Conservation (phyloP, 305 asterid species). For the Plantago coronopus region DNA sequence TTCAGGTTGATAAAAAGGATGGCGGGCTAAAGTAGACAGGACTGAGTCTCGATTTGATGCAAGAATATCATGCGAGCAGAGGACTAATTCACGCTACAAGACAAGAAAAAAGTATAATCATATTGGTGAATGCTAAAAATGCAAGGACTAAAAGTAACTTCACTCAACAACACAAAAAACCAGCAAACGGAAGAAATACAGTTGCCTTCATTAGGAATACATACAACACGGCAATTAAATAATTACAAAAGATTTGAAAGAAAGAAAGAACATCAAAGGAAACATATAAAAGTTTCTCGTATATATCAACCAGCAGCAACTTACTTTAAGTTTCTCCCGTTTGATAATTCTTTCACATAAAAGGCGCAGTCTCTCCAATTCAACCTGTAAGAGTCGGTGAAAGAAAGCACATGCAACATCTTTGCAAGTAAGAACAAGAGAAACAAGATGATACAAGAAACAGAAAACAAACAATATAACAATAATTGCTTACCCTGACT, state of each 20-base stretch:
- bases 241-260: too few relatives aligned
- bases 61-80: slow-evolving; percentile 80
- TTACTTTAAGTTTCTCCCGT: slow-evolving; percentile 93
- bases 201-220: too few relatives aligned
- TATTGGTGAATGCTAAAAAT: slow-evolving; percentile 20
- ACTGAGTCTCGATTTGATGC: slow-evolving; percentile 69
- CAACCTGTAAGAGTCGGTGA: slow-evolving; percentile 55
- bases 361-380: slow-evolving; percentile 93
- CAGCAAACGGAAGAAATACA: too few relatives aligned
- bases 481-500: slow-evolving; percentile 69
- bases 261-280: too few relatives aligned
- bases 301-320: slow-evolving; percentile 13
- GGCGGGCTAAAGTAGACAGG: slow-evolving; percentile 67
- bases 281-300: too few relatives aligned
- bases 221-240: too few relatives aligned
- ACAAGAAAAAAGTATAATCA: slow-evolving; percentile 8
- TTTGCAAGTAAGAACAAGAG: slow-evolving; percentile 5
- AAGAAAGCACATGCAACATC: slow-evolving; percentile 13
- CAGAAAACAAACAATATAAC: not conserved
- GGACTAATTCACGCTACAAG: slow-evolving; percentile 88
- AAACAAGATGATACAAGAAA: slow-evolving; percentile 1
- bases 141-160: not conserved
- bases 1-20: slow-evolving; percentile 71
- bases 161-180: not conserved
- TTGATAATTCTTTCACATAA: slow-evolving; percentile 90